Evolutionary conservation across 2,329 filamentous ascomycete genomes (phyloP).

Genomic region (Claviceps citrina): DNA sequence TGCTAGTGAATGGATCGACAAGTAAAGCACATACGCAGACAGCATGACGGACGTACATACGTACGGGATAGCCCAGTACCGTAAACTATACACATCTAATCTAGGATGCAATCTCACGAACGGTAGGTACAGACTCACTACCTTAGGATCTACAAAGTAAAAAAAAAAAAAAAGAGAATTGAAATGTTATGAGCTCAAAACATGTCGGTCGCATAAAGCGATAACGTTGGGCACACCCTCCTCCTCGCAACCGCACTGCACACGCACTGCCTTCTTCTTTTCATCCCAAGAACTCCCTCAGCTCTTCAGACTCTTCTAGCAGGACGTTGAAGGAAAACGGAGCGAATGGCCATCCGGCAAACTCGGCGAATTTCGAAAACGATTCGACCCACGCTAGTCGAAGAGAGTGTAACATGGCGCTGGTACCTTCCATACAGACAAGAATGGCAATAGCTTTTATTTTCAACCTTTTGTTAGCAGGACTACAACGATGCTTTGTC

Average conservation of each 20-base stretch:
- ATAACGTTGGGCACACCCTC: too few species aligned
- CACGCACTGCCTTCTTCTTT: too few species aligned
- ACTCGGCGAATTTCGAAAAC: conserved; percentile 94
- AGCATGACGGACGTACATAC: too few species aligned
- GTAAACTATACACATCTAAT: too few species aligned
- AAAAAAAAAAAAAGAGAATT: too few species aligned
- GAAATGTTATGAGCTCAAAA: too few species aligned
- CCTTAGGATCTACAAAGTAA: conserved; percentile 17
- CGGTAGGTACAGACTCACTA: too few species aligned
- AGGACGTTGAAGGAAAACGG: conserved; percentile 78
- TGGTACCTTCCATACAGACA: conserved; percentile 91
- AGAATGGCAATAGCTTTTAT: conserved; percentile 42
- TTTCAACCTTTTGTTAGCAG: conserved; percentile 12
- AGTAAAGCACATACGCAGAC: too few species aligned
- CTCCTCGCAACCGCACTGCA: too few species aligned
- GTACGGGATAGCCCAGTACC: too few species aligned
- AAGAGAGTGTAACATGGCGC: conserved; percentile 85
- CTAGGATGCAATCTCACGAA: conserved; percentile 10
- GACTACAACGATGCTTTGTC: neutral
- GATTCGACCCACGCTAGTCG: conserved; percentile 93
- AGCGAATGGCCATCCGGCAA: conserved; percentile 71
- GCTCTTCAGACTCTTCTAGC: conserved; percentile 64
- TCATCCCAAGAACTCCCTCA: conserved; percentile 41
- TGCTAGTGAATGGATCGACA: too few species aligned
- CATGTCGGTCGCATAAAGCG: neutral